phyloP scores from a whole-genome alignment of 331 rosid species.

The Prunus yedoensis region DNA sequence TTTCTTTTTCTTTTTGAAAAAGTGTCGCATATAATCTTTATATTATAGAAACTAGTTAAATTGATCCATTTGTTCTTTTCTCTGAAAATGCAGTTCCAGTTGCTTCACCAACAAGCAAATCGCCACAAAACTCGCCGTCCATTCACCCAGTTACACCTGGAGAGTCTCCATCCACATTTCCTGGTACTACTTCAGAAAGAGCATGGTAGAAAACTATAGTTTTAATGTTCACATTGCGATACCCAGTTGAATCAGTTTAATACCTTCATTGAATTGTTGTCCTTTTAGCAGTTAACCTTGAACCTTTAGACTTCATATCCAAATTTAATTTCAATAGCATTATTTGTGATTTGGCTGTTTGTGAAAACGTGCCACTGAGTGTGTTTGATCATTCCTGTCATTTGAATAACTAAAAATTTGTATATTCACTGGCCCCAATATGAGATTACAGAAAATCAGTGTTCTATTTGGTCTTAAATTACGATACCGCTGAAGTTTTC shows the following conservation, averaged over 20 bases:
- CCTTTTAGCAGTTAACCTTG: background rate
- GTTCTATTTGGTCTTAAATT: too few species aligned
- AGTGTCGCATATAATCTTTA: background rate
- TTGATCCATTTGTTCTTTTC: slow-evolving; percentile 1
- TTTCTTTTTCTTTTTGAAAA: background rate
- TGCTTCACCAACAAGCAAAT: slow-evolving; percentile 39
- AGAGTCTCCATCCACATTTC: slow-evolving; percentile 47
- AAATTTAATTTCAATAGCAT: too few species aligned
- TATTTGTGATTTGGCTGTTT: too few species aligned
- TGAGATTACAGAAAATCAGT: too few species aligned
- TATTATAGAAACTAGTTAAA: slow-evolving; percentile 5
- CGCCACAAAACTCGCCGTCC: slow-evolving; percentile 42
- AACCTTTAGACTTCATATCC: too few species aligned
- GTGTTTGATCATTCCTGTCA: too few species aligned
- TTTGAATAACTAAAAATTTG: too few species aligned
- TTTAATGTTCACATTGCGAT: background rate
- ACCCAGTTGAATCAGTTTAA: background rate
- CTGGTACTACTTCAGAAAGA: slow-evolving; percentile 33
- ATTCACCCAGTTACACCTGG: slow-evolving; percentile 43
- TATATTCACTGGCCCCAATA: slow-evolving; percentile 22
- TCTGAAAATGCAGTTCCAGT: slow-evolving; percentile 36
- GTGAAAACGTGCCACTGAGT: too few species aligned
- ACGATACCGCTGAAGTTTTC: too few species aligned
- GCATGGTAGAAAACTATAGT: background rate
- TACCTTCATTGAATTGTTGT: background rate